Base-by-base conservation (phyloP, 1,284 basidiomycete species). In the Ganoderma meredithae region DNA sequence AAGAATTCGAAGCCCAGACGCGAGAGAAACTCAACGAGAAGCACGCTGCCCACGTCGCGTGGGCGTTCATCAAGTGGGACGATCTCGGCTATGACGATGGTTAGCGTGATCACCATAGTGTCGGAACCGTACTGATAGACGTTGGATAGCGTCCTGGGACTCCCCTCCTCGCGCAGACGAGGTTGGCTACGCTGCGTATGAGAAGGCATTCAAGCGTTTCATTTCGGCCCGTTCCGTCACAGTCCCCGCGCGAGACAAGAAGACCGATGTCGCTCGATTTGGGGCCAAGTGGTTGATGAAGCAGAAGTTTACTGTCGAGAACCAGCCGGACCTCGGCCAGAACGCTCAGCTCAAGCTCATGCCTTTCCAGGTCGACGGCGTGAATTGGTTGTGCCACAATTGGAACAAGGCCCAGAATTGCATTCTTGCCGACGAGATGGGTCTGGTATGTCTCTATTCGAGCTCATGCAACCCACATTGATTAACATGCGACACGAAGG, bases 391-490 rank as follows among this genome's bases (percentile, higher is more conserved):
- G 39, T 89, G 90, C 69, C 87, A 91, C 75, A 96, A 97, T 74
- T 96, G 96, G 93, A 95, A 91, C 88, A 91, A 89, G 72, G 85
- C 87, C 56, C 95, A 96, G 71, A 90, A 92, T 47, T 96, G 94
- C 73, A 99, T 98, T 72, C 86, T 99, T n/a, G 96, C 97, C 2
- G 97, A 99, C 77, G 97, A 99, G 81, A 99, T 99, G 97, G 96
- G 95, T 64, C 80, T 97, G 73, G 93, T 93, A 79, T 69, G 88
- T 27, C 3, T 12, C 9, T 17, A n/a, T 17, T 22, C 36, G 27
- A 44, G 19, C 9, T 52, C 19, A 9, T 53, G 12, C n/a, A 9
- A 9, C 7, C 36, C 41, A 64, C 25, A 66, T 61, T 41, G 39
- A 47, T 39, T 64, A 33, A 61, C 56, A 61, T 66, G 69, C 69